Evolutionary conservation across 495 filamentous ascomycete genomes (phyloP).

Genomic region (Neurospora tetraspora): DNA sequence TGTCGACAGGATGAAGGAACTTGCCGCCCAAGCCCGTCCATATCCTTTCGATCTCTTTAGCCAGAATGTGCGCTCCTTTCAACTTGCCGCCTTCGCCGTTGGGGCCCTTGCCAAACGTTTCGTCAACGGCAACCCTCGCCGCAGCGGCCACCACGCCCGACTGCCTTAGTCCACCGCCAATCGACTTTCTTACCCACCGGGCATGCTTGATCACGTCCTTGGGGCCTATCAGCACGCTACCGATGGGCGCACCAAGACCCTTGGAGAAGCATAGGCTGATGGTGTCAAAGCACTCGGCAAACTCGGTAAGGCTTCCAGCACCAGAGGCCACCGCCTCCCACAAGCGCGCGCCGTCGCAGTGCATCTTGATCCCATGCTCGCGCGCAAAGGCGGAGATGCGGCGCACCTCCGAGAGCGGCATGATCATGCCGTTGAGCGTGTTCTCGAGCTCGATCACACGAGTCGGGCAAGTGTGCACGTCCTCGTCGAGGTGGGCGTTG

Average conservation of each 20-base stretch:
- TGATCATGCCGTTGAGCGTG: constrained; percentile 67
- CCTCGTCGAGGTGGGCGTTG: constrained; percentile 35
- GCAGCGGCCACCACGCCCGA: constrained; percentile 51
- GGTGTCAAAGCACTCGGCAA: constrained; percentile 64
- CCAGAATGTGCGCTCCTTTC: constrained; percentile 48
- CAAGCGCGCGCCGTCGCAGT: constrained; percentile 76
- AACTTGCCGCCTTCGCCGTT: constrained; percentile 57
- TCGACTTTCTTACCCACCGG: constrained; percentile 70
- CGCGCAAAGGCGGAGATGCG: constrained; percentile 62
- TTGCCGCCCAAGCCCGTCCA: constrained; percentile 57
- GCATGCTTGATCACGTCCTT: constrained; percentile 58
- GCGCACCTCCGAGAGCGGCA: constrained; percentile 60
- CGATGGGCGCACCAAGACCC: constrained; percentile 80
- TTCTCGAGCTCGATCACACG: constrained; percentile 78
- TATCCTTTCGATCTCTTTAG: constrained; percentile 51
- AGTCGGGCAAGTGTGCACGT: constrained; percentile 59
- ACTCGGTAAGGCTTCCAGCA: constrained; percentile 55
- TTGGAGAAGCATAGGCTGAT: constrained; percentile 82
- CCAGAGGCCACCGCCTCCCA: constrained; percentile 65
- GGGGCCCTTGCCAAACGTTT: constrained; percentile 55
- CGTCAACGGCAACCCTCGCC: constrained; percentile 50
- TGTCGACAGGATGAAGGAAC: constrained; percentile 56
- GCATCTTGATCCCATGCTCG: constrained; percentile 56
- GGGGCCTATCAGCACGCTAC: constrained; percentile 64
- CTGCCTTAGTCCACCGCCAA: constrained; percentile 77